Evolutionary conservation across 2,329 filamentous ascomycete genomes (phyloP).

Genomic region (Colletotrichum sp.): DNA sequence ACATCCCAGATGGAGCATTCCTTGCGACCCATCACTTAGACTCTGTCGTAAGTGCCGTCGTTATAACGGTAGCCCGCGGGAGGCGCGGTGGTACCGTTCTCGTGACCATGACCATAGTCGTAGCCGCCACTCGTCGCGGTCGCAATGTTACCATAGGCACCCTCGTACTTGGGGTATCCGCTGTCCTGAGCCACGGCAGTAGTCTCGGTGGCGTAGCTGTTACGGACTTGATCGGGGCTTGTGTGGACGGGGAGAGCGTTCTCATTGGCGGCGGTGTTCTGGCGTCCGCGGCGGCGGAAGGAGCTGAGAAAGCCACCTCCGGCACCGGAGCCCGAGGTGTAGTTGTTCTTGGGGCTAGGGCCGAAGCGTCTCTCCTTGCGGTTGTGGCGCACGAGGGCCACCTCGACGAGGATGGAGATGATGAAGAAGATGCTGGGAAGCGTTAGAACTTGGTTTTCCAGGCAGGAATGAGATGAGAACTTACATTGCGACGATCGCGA

Average conservation of each 20-base stretch:
- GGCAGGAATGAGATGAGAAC: conserved; percentile 22
- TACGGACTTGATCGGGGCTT: conserved; percentile 46
- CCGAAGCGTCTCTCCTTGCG: conserved; percentile 77
- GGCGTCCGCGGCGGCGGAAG: conserved; percentile 36
- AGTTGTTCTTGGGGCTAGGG: conserved; percentile 52
- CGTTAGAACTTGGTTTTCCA: not conserved
- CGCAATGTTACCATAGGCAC: not conserved
- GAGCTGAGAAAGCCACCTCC: conserved; percentile 36
- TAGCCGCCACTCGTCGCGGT: not conserved
- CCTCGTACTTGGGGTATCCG: conserved; percentile 26
- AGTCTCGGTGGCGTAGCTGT: conserved; percentile 46
- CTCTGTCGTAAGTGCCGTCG: conserved; percentile 39
- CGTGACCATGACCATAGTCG: conserved; percentile 2
- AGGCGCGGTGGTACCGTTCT: conserved; percentile 9
- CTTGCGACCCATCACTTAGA: conserved; percentile 20
- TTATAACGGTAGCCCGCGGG: conserved; percentile 37
- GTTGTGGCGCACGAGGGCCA: conserved; percentile 72
- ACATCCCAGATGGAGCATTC: conserved; percentile 21
- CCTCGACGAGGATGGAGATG: conserved; percentile 71
- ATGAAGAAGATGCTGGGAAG: conserved; percentile 72
- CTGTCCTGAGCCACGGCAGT: conserved; percentile 33
- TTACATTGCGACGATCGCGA: conserved; percentile 79
- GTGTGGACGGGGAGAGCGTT: conserved; percentile 44
- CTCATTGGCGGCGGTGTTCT: conserved; percentile 30
- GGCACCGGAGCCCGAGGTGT: conserved; percentile 60